Conservation (phyloP, 1,284 basidiomycete genomes). For the Naganishia liquefaciens region DNA sequence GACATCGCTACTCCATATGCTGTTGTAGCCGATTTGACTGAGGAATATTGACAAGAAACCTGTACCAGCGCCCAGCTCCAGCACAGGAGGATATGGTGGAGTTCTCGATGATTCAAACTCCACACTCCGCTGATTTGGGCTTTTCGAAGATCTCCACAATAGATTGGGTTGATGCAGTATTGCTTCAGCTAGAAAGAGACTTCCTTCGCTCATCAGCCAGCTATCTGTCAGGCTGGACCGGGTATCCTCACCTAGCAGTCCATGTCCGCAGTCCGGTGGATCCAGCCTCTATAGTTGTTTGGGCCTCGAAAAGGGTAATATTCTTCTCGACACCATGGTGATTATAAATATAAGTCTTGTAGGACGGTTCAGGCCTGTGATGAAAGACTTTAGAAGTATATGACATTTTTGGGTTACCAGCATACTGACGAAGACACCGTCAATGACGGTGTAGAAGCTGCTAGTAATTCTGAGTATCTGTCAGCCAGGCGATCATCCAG, state of each 20-base stretch:
- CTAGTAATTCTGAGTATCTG: conserved; percentile 25
- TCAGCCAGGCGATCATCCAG: conserved; percentile 32
- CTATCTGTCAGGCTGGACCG: background rate
- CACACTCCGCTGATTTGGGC: background rate
- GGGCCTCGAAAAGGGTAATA: conserved; percentile 53
- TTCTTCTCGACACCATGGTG: conserved; percentile 31
- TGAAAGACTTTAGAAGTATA: background rate
- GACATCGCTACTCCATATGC: conserved; percentile 46
- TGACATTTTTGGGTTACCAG: background rate
- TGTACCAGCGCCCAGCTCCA: conserved; percentile 54
- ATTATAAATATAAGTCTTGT: conserved; percentile 53
- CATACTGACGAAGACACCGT: background rate
- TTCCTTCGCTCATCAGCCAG: conserved; percentile 8
- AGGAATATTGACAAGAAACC: conserved; percentile 51
- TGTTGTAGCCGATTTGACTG: conserved; percentile 39
- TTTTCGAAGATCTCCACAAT: background rate
- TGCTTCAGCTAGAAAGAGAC: conserved; percentile 41
- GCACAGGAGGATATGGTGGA: conserved; percentile 27
- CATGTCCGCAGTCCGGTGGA: conserved; percentile 54
- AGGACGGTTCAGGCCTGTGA: conserved; percentile 45
- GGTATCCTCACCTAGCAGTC: conserved; percentile 37
- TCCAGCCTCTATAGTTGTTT: conserved; percentile 52
- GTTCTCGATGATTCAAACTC: background rate
- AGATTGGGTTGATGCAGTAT: conserved; percentile 7
- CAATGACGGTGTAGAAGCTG: background rate